phyloP scores from a whole-genome alignment of 2,329 filamentous ascomycete species.

The Biscogniauxia sp. region DNA sequence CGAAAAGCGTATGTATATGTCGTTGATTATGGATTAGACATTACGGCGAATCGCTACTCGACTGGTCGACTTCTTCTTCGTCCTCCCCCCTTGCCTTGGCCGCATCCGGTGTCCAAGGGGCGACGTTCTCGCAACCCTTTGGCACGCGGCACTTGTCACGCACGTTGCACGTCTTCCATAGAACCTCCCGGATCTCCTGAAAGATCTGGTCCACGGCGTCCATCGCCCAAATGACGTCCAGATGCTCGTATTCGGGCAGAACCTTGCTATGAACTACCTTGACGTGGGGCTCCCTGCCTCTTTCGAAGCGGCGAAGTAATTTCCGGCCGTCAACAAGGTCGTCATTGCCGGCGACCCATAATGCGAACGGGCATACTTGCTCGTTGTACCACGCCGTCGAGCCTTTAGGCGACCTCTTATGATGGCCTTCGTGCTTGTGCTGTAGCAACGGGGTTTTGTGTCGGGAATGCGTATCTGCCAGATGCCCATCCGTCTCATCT shows the following conservation, averaged over 20 bases:
- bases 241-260: conserved; percentile 85
- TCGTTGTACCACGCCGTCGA: conserved; percentile 78
- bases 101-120: conserved; percentile 36
- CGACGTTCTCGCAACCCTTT: conserved; percentile 56
- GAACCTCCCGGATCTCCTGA: conserved; percentile 71
- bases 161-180: conserved; percentile 73
- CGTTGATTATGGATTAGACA: conserved; percentile 9
- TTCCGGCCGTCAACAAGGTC: conserved; percentile 78
- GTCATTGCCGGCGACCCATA: conserved; percentile 86
- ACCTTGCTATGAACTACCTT: conserved; percentile 77
- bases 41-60: conserved; percentile 32
- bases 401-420: conserved; percentile 42
- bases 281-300: conserved; percentile 77
- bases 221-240: conserved; percentile 95
- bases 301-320: conserved; percentile 70
- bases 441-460: conserved; percentile 19
- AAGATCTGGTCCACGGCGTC: conserved; percentile 83
- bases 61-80: conserved; percentile 28
- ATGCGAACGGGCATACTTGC: conserved; percentile 74
- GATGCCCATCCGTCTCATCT: conserved; percentile 46
- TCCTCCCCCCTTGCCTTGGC: conserved; percentile 10
- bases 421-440: conserved; percentile 30
- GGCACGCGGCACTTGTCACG: conserved; percentile 61
- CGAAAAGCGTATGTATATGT: neutral
- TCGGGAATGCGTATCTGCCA: conserved; percentile 32